Base-by-base conservation (phyloP, 2,329 filamentous ascomycete genomes). In the Aspergillus transmontanensis region DNA sequence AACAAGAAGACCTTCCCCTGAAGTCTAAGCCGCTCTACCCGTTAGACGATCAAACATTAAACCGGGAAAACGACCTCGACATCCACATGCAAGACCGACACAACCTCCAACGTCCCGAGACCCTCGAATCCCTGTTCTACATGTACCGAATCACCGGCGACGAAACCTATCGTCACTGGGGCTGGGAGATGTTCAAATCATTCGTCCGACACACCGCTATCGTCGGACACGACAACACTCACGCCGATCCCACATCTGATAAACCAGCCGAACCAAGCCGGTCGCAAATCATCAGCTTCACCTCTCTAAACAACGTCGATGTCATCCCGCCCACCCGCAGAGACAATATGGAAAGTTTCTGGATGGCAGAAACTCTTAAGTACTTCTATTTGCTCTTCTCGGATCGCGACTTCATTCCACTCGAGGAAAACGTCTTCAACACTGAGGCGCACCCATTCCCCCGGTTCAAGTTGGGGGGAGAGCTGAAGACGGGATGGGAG, bases 291-390 rank as follows among this genome's bases (percentile, higher is more conserved):
- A 72, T 75, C 48, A 93, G 93, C 0, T 98, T 96, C 75, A 93
- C 92, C 1, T 94, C 90, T 68, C 83, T 98, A 65, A 84, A 84
- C 21, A 87, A 96, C 74, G 94, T 93, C 30, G 89, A 90, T 68
- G 79, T 80, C 6, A 79, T 95, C 11, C 93, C 94, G 23, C 88
- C 93, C 0, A 77, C 82, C 16, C 81, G 83, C 53, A 85, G 88
- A 64, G 94, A 99, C 78, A 98, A 98, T 71, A 97, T 99, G 94
- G 95, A 99, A 81, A 96, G 93, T 75, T 98, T 98, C 81, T 99
- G 95, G 95, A 86, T 99, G 83, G 94, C 95, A 54, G 95, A 99
- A 81, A 99, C 95, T 26, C 83, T 99, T 51, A 99, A 99, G 80
- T 99, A 99, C 77, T 91, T 99, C 76, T 99, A 97, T 78, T 87